These are phyloP conservation scores for Colletotrichum limetticola DNA, from an alignment of 2,329 filamentous ascomycete species.

Conservation along the genomic window DNA sequence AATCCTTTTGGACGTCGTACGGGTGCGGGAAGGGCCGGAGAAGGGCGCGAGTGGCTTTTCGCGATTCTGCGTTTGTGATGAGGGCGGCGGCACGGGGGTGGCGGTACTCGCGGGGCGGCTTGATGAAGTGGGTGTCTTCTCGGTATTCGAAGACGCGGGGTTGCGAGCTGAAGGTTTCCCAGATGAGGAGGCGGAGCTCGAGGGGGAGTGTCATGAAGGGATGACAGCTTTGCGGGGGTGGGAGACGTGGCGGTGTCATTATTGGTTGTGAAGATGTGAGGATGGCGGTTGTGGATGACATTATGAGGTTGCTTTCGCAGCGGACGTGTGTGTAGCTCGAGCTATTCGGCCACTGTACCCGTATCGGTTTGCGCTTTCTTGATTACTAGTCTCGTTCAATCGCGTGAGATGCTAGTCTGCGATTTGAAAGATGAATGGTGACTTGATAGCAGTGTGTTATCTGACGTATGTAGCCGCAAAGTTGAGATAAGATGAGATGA, in stretches of 20 bases:
- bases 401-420: not conserved
- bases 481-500: not conserved
- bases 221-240: not conserved
- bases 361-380: not conserved
- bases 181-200: slow-evolving; percentile 29
- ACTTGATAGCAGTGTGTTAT: not conserved
- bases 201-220: slow-evolving; percentile 26
- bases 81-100: slow-evolving; percentile 24
- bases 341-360: not conserved
- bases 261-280: not conserved
- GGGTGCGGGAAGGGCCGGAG: slow-evolving; percentile 14
- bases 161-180: slow-evolving; percentile 10
- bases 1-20: slow-evolving; percentile 20
- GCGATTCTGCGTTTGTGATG: slow-evolving; percentile 17
- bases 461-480: not conserved
- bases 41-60: not conserved
- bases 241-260: not conserved
- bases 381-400: not conserved
- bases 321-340: not conserved
- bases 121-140: slow-evolving; percentile 23
- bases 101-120: slow-evolving; percentile 14
- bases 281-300: not conserved
- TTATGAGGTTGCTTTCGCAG: not conserved
- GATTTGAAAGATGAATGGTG: not conserved
- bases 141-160: slow-evolving; percentile 25